These are phyloP conservation scores for Prunus padus DNA, from an alignment of 306 rosid genomes.

Conservation along the genomic window DNA sequence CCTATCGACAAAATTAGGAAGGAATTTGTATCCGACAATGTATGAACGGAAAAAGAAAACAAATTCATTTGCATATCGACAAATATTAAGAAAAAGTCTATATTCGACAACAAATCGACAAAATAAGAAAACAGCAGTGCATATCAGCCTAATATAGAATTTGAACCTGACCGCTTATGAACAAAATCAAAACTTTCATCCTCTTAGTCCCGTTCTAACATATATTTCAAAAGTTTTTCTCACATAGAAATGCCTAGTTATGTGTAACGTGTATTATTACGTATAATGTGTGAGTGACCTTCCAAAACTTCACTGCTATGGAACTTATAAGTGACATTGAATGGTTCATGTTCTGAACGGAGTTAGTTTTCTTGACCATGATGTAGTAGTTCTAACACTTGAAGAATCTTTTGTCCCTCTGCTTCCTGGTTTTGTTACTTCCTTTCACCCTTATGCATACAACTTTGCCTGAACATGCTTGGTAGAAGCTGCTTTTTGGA, in stretches of 20 bases:
- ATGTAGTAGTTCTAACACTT: background rate
- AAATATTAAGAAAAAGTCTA: background rate
- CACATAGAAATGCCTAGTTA: background rate
- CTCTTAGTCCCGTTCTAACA: background rate
- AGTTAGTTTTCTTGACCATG: background rate
- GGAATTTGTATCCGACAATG: too few relatives aligned
- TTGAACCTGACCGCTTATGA: background rate
- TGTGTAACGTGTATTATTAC: background rate
- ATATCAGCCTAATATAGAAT: background rate
- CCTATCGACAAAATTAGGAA: conserved; percentile 5
- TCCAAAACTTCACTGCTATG: background rate
- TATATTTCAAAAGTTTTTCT: background rate
- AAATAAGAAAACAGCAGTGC: background rate
- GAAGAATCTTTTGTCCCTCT: background rate
- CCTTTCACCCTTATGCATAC: background rate
- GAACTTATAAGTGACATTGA: background rate
- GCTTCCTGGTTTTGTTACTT: background rate
- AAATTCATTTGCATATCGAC: background rate
- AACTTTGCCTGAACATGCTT: background rate
- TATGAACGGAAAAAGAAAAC: background rate
- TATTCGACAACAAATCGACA: background rate
- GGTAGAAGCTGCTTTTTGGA: background rate
- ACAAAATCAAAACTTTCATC: background rate
- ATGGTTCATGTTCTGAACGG: background rate
- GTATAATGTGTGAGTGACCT: background rate